Conservation (phyloP, 164 flowering plant species). For the Macadamia integrifolia region DNA sequence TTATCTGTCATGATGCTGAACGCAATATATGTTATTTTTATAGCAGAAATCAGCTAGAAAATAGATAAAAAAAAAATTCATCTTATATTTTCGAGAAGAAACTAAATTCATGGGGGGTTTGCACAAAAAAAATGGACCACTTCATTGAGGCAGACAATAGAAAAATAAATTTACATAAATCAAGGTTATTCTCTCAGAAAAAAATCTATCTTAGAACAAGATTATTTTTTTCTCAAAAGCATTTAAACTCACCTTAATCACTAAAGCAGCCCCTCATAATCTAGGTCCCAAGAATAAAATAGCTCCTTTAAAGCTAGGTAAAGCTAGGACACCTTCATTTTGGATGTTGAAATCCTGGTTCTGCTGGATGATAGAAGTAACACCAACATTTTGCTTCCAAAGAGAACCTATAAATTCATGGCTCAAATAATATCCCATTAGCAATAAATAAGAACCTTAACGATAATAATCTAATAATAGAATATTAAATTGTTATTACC, state of each 20-base stretch:
- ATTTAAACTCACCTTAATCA: not conserved
- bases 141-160: no score
- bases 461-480: not conserved
- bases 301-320: constrained; percentile 88
- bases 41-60: no score
- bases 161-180: no score
- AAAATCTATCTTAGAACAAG: no score
- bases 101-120: no score
- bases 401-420: constrained; percentile 50
- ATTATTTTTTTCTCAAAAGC: no score
- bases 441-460: not conserved
- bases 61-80: no score
- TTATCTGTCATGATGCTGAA: no score
- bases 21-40: no score
- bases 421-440: constrained; percentile 5
- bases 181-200: no score
- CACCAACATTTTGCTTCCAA: constrained; percentile 69
- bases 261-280: not conserved
- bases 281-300: constrained; percentile 1
- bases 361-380: constrained; percentile 29
- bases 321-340: constrained; percentile 18
- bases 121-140: no score
- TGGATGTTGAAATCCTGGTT: not conserved
- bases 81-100: no score
- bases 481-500: constrained; percentile 34